phyloP scores from a whole-genome alignment of 345 rosid genomes.

The Populus tremula region DNA sequence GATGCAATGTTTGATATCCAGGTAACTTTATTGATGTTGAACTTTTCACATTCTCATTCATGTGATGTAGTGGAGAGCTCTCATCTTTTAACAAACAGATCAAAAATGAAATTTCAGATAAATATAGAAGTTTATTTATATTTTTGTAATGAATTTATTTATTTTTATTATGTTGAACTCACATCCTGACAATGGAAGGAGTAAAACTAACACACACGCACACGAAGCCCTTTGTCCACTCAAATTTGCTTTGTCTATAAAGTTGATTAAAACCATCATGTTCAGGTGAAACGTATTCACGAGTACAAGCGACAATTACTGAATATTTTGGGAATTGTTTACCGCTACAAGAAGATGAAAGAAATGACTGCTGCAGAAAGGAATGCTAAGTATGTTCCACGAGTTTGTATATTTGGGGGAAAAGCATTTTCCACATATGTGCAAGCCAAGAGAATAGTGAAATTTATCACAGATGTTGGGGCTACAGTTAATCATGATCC shows the following conservation, averaged over 20 bases:
- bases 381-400: constrained; percentile 48
- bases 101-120: not conserved
- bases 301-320: constrained; percentile 75
- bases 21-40: constrained; percentile 20
- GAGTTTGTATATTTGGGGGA: constrained; percentile 82
- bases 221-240: too few relatives aligned
- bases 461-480: constrained; percentile 70
- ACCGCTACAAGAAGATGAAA: constrained; percentile 76
- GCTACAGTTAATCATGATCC: constrained; percentile 64
- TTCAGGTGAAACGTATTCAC: constrained; percentile 73
- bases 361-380: constrained; percentile 61
- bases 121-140: too few relatives aligned
- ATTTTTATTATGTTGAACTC: not conserved
- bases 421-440: constrained; percentile 79
- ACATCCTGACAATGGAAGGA: not conserved
- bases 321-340: constrained; percentile 67
- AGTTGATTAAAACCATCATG: not conserved
- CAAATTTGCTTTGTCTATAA: too few relatives aligned
- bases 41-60: not conserved
- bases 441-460: constrained; percentile 82
- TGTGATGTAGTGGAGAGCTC: not conserved
- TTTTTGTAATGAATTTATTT: too few relatives aligned
- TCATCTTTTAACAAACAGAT: not conserved
- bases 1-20: constrained; percentile 68
- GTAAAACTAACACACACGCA: not conserved